Evolutionary conservation across 345 rosid species (phyloP), one percentile per base, ranked within the genome.

Genomic region (Erysimum cheiranthoides): DNA sequence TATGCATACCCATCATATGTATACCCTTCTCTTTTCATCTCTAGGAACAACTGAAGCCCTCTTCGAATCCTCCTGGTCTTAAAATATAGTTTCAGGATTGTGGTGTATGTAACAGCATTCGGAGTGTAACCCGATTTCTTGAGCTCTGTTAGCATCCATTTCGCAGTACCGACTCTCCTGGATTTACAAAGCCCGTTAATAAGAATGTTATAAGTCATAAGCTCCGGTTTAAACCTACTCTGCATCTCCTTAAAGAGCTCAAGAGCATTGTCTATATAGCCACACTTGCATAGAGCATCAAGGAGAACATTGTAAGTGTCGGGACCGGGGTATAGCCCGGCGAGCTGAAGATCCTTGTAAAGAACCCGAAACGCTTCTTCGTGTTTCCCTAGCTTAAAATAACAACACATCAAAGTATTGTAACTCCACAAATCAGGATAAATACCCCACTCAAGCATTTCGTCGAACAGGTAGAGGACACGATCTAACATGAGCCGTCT

Each of bases 361-460:
- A 87, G 87, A 61, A 92, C 81, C 62, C 75, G 80, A 66, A 84
- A 82, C 4, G 96, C 97, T 68, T 85, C 88, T 7, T 86, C 90
- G 0, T 87, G 89, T 34, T 78, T 85, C 6, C 93, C 96, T 43
- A 83, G 12, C 69, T 85, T 86, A 73, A 92, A 89, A 68, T 89
- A 79, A 66, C 93, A 86, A 69, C 86, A 89, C 96, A 90, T 92
- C 78, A 94, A 68, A 67, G 88, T 84, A 69, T 94, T 94, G 57
- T 86, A 94, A 79, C 89, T 92, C 91, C 97, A 90, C 43, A 85
- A n/a, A 81, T 94, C 90, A 4, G 97, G 96, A 67, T 57, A 39
- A 51, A 94, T 68, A 4, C 89, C 89, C 60, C 58, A 61, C 0
- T 78, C 74, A 51, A 84, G 83, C 97, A 92, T 94, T 90, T 94